A percentile compares a stretch with the other conserved stretches of the same genome.
These are phyloP conservation scores for Mortierella sp. DNA, from an alignment of 371 early-diverging fungal species.

Conservation along the genomic window DNA sequence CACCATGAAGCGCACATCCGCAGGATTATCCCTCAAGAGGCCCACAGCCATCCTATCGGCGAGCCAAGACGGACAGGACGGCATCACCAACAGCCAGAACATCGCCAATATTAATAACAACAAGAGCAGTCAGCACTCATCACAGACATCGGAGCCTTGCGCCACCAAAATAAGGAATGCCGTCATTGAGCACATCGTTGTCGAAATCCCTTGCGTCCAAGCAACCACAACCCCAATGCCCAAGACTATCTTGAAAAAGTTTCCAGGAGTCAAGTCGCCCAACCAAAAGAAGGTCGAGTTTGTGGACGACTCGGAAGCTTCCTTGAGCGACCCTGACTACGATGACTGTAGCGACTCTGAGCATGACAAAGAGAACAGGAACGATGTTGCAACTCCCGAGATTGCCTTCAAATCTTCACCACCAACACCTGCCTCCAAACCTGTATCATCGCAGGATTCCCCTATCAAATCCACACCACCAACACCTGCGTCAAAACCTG, in stretches of 20 bases:
- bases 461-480: not conserved
- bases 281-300: slow-evolving; percentile 46
- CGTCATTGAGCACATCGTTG: not conserved
- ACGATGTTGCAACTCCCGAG: not conserved
- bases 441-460: not conserved
- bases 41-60: slow-evolving; percentile 13
- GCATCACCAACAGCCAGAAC: slow-evolving; percentile 8
- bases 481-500: not conserved
- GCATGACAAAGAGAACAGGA: slow-evolving; percentile 24
- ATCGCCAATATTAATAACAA: not conserved
- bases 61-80: not conserved
- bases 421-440: not conserved
- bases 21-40: slow-evolving; percentile 52
- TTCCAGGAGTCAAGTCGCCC: slow-evolving; percentile 38
- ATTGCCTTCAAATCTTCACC: not conserved
- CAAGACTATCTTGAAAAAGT: slow-evolving; percentile 41
- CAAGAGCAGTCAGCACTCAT: slow-evolving; percentile 8
- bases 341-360: slow-evolving; percentile 9
- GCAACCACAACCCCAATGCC: not conserved
- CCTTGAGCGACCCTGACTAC: slow-evolving; percentile 38
- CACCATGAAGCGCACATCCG: slow-evolving; percentile 46
- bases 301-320: slow-evolving; percentile 42
- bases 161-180: slow-evolving; percentile 20
- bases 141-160: slow-evolving; percentile 6
- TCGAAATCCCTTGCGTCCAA: slow-evolving; percentile 24